These are phyloP conservation scores for Rhynchosporium agropyri DNA, from an alignment of 2,329 filamentous ascomycete species.

Conservation along the genomic window DNA sequence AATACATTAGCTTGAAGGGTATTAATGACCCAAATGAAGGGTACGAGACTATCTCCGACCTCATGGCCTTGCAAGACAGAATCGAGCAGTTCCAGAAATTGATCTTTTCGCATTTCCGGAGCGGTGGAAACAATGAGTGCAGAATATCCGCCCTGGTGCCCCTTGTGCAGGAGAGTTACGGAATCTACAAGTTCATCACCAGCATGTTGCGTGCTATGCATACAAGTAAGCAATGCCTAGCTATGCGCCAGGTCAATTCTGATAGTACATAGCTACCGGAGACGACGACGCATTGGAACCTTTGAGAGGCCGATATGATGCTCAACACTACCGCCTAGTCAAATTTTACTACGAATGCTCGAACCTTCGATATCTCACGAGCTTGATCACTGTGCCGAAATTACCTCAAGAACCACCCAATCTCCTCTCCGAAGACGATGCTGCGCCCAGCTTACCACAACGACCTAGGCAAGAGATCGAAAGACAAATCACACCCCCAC, in stretches of 20 bases:
- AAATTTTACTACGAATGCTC: constrained; percentile 99
- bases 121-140: constrained; percentile 92
- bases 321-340: constrained; percentile 93
- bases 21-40: constrained; percentile 99
- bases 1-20: constrained; percentile 96
- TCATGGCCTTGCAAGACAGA: constrained; percentile 96
- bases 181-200: constrained; percentile 99
- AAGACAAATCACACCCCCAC: constrained; percentile 69
- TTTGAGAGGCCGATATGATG: constrained; percentile 85
- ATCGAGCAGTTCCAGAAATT: constrained; percentile 99
- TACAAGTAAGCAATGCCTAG: constrained; percentile 63
- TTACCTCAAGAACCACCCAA: constrained; percentile 93
- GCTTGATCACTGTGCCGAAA: constrained; percentile 93
- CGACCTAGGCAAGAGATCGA: constrained; percentile 77
- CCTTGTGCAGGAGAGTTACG: constrained; percentile 95
- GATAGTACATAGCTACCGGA: constrained; percentile 67
- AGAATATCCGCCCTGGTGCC: constrained; percentile 92
- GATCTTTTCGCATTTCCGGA: constrained; percentile 94
- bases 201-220: constrained; percentile 99
- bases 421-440: constrained; percentile 81
- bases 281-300: constrained; percentile 92
- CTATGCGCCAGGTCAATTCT: constrained; percentile 7
- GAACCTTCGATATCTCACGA: constrained; percentile 94
- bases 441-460: constrained; percentile 78
- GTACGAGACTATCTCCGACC: constrained; percentile 92